phyloP scores from a whole-genome alignment of 2,329 filamentous ascomycete genomes.

The Elsinoe batatas region DNA sequence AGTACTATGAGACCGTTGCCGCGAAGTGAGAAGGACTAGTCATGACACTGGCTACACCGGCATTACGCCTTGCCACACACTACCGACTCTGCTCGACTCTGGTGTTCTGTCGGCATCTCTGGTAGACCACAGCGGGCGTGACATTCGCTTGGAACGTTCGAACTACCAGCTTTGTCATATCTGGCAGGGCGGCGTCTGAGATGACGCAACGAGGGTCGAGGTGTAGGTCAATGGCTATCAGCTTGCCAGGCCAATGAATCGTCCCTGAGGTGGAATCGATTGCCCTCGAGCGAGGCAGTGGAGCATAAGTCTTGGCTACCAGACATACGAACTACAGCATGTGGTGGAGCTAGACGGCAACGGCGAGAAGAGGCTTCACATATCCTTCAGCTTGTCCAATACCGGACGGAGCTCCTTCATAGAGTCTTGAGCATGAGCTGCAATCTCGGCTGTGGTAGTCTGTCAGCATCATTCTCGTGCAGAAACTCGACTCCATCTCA shows the following conservation, averaged over 20 bases:
- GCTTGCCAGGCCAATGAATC: no score
- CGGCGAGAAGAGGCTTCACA: not conserved
- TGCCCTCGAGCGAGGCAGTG: not conserved
- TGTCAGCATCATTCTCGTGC: not conserved
- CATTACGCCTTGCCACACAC: not conserved
- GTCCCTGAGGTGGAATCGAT: no score
- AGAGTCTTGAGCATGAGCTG: not conserved
- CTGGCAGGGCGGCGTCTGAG: no score
- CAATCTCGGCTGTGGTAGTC: not conserved
- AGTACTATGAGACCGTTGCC: not conserved
- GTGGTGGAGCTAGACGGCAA: no score
- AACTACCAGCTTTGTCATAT: no score
- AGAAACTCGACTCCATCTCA: not conserved
- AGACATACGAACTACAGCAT: not conserved
- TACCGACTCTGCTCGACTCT: not conserved
- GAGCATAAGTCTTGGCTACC: not conserved
- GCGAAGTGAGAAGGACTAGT: not conserved
- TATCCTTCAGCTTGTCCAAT: not conserved
- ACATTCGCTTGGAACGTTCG: no score
- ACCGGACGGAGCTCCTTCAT: not conserved
- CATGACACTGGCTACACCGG: not conserved
- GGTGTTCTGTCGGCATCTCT: no score
- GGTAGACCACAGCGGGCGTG: no score
- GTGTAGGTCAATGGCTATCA: no score
- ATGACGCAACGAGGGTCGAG: no score